A percentile compares a stretch with the other conserved stretches of the same genome.
Conservation (phyloP, 225 moss, liverwort and hornwort species). For the Pseudoscleropodium purum region DNA sequence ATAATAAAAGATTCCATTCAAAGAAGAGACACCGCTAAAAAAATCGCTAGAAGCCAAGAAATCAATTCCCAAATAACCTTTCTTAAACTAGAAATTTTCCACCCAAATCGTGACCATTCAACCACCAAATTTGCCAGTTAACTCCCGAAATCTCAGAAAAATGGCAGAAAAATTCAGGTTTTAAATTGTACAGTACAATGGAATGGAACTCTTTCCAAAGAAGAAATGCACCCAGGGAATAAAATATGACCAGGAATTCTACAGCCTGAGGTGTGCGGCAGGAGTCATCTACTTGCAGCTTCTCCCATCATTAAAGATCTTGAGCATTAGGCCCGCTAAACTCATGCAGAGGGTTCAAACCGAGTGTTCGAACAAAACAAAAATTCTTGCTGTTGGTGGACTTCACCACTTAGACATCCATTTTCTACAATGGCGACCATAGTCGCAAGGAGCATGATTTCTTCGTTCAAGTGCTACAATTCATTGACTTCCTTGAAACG, state of each 20-base stretch:
- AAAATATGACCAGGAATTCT: background rate
- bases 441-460: background rate
- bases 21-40: no score
- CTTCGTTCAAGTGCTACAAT: background rate
- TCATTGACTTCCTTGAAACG: background rate
- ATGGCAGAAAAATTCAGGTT: background rate
- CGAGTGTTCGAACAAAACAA: background rate
- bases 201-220: slow-evolving; percentile 3
- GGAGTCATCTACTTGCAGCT: background rate
- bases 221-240: background rate
- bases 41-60: no score
- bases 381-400: slow-evolving; percentile 13
- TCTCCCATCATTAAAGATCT: background rate
- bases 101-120: no score
- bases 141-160: background rate
- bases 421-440: background rate
- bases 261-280: background rate
- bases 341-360: slow-evolving; percentile 2
- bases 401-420: background rate
- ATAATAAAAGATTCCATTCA: background rate
- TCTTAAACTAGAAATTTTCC: background rate
- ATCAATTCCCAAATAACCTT: background rate
- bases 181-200: slow-evolving; percentile 3
- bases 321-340: background rate
- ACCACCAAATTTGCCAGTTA: background rate